Evolutionary conservation across 768 basidiomycete genomes (phyloP), one percentile per base, ranked within the genome.

Genomic region (Cystobasidium ongulense): DNA sequence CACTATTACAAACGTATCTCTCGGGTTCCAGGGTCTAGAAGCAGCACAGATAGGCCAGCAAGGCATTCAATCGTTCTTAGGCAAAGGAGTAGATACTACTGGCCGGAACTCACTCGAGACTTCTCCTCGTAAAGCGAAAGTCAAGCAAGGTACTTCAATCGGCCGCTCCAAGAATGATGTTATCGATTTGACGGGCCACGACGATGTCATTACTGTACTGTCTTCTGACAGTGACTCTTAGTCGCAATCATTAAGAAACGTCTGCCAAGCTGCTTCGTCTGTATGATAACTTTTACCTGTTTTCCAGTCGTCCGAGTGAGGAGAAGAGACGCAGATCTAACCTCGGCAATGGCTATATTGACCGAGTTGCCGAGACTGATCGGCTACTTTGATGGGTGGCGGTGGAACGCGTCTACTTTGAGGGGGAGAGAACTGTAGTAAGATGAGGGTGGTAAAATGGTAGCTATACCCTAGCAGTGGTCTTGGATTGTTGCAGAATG

Each of bases 1-100:
- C 8, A 61, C 31, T n/a, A 61, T 61, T 25, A 61, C 59, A n/a
- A 61, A 61, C 59, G 59, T 61, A 13, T 61, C 59, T 7, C 59
- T 61, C 8, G 59, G 59, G 18, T 61, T 61, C 36, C 36, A 33
- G 31, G 59, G 59, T 4, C 13, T 61, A 38, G 59, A 61, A 61
- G 46, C 46, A 17, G 7, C 46, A 17, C 46, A 50, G n/a, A 50
- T 50, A 3, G 46, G 46, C n/a, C 46, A 50, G 46, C 46, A 50
- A 50, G 46, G 46, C n/a, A 50, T 50, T 50, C 46, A 50, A 50
- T 11, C 46, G 3, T 50, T 50, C n/a, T 3, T 39, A 39, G 39
- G 17, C 39, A 39, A 39, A 17, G 39, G 39, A 39, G 39, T 7
- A 17, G 17, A 7, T 7, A 17, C 39, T 17, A 4, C 46, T 21